These are phyloP conservation scores for Borovskyia barvae DNA, from an alignment of 208 protist genomes.

Conservation along the genomic window DNA sequence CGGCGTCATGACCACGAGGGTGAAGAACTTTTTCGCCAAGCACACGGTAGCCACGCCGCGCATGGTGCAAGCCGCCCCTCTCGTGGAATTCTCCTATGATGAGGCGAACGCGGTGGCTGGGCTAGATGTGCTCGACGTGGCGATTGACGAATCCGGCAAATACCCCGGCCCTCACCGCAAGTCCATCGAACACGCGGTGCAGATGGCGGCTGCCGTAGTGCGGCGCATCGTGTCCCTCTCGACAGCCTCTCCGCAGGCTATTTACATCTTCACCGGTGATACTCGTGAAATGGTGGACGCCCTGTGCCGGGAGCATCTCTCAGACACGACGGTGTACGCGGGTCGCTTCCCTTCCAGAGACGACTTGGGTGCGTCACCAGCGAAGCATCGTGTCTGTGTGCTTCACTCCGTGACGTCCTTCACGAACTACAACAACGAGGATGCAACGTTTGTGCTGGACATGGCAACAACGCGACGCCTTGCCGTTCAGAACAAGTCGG, in stretches of 20 bases:
- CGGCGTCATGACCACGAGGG: constrained; percentile 28
- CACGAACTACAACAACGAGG: constrained; percentile 45
- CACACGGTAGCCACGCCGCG: constrained; percentile 31
- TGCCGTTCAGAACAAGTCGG: constrained; percentile 53
- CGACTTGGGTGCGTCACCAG: constrained; percentile 5
- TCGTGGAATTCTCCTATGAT: constrained; percentile 68
- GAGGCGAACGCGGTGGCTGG: constrained; percentile 68
- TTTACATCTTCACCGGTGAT: constrained; percentile 76
- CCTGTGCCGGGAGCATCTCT: constrained; percentile 39
- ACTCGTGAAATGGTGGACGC: constrained; percentile 50
- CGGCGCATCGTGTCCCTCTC: constrained; percentile 27
- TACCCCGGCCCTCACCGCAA: constrained; percentile 59
- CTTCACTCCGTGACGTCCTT: constrained; percentile 27
- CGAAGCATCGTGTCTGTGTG: constrained; percentile 69
- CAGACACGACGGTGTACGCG: constrained; percentile 55
- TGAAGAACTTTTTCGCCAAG: constrained; percentile 42
- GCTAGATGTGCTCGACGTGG: constrained; percentile 75
- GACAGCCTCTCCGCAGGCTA: constrained; percentile 37
- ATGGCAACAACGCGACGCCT: constrained; percentile 66
- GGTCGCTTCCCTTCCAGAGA: constrained; percentile 40
- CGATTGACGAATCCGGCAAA: constrained; percentile 49
- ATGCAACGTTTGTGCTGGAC: constrained; percentile 75
- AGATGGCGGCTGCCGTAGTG: constrained; percentile 52
- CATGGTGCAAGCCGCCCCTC: constrained; percentile 4
- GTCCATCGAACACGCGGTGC: constrained; percentile 53